Evolutionary conservation across 768 basidiomycete species (phyloP).

Genomic region (Dendrothele bispora): DNA sequence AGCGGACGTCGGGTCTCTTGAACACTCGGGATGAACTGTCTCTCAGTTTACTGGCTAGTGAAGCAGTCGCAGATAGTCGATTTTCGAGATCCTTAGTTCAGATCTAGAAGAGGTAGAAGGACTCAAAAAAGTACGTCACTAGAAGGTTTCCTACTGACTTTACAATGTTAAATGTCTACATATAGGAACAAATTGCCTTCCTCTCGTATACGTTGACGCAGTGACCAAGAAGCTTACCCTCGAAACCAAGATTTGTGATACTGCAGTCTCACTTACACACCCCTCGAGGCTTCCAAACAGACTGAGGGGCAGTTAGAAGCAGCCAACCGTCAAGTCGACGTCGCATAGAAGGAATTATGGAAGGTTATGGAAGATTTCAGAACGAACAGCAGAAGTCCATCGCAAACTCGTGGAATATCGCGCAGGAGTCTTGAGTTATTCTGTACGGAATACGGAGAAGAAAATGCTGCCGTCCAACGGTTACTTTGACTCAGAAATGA

Average conservation of each 20-base stretch:
- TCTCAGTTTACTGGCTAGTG: slow-evolving; percentile 86
- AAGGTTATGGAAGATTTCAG: slow-evolving; percentile 69
- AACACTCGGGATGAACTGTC: slow-evolving; percentile 82
- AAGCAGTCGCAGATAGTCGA: slow-evolving; percentile 89
- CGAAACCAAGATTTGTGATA: slow-evolving; percentile 88
- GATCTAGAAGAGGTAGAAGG: slow-evolving; percentile 54
- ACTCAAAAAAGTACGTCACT: slow-evolving; percentile 44
- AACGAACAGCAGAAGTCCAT: slow-evolving; percentile 61
- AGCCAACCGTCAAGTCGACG: slow-evolving; percentile 72
- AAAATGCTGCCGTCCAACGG: slow-evolving; percentile 40
- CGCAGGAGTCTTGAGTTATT: slow-evolving; percentile 75
- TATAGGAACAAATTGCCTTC: slow-evolving; percentile 72
- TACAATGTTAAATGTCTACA: too few relatives aligned
- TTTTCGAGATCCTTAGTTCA: slow-evolving; percentile 69
- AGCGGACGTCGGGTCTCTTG: slow-evolving; percentile 42
- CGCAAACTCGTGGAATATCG: slow-evolving; percentile 77
- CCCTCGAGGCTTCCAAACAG: slow-evolving; percentile 58
- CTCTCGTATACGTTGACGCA: slow-evolving; percentile 62
- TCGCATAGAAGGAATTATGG: slow-evolving; percentile 69
- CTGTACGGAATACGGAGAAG: slow-evolving; percentile 67
- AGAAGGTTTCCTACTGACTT: slow-evolving; percentile 4
- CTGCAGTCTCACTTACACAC: slow-evolving; percentile 73
- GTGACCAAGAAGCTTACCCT: slow-evolving; percentile 73
- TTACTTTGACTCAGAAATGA: too few relatives aligned
- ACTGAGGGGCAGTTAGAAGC: slow-evolving; percentile 70